phyloP scores from a whole-genome alignment of 768 basidiomycete species.

The Porphyrellus cyaneotinctus region DNA sequence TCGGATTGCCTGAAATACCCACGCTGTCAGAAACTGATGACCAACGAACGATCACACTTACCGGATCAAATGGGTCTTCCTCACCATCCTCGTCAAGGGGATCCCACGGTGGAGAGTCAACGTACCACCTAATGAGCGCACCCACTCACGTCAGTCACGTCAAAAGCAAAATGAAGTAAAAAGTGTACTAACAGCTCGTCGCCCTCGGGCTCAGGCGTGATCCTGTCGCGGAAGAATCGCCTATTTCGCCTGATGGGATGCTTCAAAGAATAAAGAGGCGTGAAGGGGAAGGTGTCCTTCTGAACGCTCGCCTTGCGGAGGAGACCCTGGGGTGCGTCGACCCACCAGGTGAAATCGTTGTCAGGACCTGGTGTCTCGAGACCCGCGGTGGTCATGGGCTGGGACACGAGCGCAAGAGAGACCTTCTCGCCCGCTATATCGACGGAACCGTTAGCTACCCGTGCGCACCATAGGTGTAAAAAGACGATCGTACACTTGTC shows the following conservation, averaged over 20 bases:
- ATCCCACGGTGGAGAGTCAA: slow-evolving; percentile 21
- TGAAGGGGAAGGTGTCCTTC: slow-evolving; percentile 14
- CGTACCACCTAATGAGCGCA: slow-evolving; percentile 17
- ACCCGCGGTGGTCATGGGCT: background rate
- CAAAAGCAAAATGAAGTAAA: no score
- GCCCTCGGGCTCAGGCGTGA: slow-evolving; percentile 8
- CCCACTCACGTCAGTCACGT: background rate
- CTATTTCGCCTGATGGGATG: slow-evolving; percentile 8
- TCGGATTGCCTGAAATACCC: slow-evolving; percentile 1
- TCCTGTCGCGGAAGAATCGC: slow-evolving; percentile 17
- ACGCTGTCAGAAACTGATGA: background rate
- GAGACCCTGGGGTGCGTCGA: slow-evolving; percentile 12
- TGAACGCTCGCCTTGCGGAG: slow-evolving; percentile 20
- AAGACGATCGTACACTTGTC: slow-evolving; percentile 14
- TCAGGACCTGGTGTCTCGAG: background rate
- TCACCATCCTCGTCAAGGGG: slow-evolving; percentile 25
- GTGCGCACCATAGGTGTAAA: background rate
- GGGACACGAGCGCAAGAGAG: slow-evolving; percentile 20
- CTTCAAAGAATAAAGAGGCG: slow-evolving; percentile 19
- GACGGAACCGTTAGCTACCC: background rate
- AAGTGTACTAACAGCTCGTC: slow-evolving; percentile 11
- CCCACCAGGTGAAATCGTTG: slow-evolving; percentile 15
- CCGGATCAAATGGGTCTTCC: slow-evolving; percentile 19
- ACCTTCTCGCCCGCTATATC: slow-evolving; percentile 19
- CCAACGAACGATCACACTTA: slow-evolving; percentile 1